phyloP scores from a whole-genome alignment of 2,329 filamentous ascomycete species.

The Pyrenophora graminea region DNA sequence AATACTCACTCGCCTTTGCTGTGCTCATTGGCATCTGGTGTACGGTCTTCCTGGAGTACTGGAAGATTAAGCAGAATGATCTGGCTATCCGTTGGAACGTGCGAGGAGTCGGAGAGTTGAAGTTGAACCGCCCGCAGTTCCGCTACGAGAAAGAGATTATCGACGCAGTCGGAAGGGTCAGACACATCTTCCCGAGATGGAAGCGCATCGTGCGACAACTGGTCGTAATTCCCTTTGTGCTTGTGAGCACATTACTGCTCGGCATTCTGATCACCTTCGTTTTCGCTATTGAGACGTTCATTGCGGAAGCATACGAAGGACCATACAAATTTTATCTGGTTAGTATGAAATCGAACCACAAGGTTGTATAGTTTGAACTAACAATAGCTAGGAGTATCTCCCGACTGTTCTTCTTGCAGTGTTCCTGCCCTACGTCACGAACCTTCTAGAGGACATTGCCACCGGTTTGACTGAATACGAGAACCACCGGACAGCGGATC shows the following conservation, averaged over 20 bases:
- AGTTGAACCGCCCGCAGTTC: slow-evolving; percentile 38
- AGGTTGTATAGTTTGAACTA: not conserved
- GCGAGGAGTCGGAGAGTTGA: slow-evolving; percentile 35
- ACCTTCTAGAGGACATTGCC: slow-evolving; percentile 32
- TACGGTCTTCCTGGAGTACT: slow-evolving; percentile 43
- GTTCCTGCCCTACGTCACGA: slow-evolving; percentile 36
- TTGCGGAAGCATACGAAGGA: slow-evolving; percentile 41
- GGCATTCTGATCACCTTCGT: slow-evolving; percentile 34
- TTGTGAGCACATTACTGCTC: slow-evolving; percentile 34
- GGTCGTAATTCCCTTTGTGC: slow-evolving; percentile 38
- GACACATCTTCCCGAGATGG: slow-evolving; percentile 37
- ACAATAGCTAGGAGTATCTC: slow-evolving; percentile 35
- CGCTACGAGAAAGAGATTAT: slow-evolving; percentile 28
- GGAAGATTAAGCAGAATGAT: slow-evolving; percentile 41
- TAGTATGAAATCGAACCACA: not conserved
- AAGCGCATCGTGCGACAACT: slow-evolving; percentile 37
- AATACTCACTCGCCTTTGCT: slow-evolving; percentile 40
- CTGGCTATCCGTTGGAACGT: slow-evolving; percentile 42
- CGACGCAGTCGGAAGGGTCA: slow-evolving; percentile 32
- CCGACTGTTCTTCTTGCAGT: slow-evolving; percentile 40
- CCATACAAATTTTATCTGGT: slow-evolving; percentile 39
- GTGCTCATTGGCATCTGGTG: slow-evolving; percentile 41
- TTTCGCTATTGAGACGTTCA: slow-evolving; percentile 40
- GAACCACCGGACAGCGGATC: slow-evolving; percentile 39
- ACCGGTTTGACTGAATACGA: slow-evolving; percentile 40